Evolutionary conservation across 495 filamentous ascomycete genomes (phyloP).

Genomic region (Echria macrotheca): DNA sequence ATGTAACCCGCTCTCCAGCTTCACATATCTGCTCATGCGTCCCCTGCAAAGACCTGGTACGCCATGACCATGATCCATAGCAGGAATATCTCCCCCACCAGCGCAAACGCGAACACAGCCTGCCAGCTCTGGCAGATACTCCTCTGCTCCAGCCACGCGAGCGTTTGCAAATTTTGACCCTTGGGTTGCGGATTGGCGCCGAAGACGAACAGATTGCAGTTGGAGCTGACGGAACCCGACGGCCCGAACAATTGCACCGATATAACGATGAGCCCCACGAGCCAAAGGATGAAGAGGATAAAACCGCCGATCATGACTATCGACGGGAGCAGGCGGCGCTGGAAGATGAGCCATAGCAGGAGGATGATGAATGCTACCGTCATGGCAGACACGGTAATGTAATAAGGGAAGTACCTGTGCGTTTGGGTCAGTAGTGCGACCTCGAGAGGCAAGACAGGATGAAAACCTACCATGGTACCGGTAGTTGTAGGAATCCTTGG

Average conservation of each 20-base stretch:
- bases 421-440: slow-evolving; percentile 7
- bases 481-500: slow-evolving; percentile 63
- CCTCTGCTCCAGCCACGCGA: slow-evolving; percentile 84
- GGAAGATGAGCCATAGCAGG: slow-evolving; percentile 65
- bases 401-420: slow-evolving; percentile 87
- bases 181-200: slow-evolving; percentile 39
- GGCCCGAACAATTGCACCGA: slow-evolving; percentile 85
- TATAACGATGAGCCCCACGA: slow-evolving; percentile 87
- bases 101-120: slow-evolving; percentile 60
- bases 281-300: slow-evolving; percentile 88
- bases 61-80: slow-evolving; percentile 94
- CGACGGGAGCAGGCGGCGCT: slow-evolving; percentile 76
- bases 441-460: no score
- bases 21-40: slow-evolving; percentile 7
- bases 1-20: not conserved
- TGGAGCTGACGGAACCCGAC: slow-evolving; percentile 64
- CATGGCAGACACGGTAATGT: slow-evolving; percentile 66
- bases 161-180: slow-evolving; percentile 62
- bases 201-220: slow-evolving; percentile 70
- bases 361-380: slow-evolving; percentile 68
- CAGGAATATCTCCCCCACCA: slow-evolving; percentile 78
- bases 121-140: slow-evolving; percentile 76
- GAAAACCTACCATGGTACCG: slow-evolving; percentile 76
- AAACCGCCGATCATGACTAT: slow-evolving; percentile 89
- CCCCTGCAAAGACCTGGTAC: slow-evolving; percentile 68